Percentiles rank a stretch among this genome's conserved stretches.
Evolutionary conservation across 805 yeast genomes (phyloP).

Genomic region (Wickerhamomyces queroliae): DNA sequence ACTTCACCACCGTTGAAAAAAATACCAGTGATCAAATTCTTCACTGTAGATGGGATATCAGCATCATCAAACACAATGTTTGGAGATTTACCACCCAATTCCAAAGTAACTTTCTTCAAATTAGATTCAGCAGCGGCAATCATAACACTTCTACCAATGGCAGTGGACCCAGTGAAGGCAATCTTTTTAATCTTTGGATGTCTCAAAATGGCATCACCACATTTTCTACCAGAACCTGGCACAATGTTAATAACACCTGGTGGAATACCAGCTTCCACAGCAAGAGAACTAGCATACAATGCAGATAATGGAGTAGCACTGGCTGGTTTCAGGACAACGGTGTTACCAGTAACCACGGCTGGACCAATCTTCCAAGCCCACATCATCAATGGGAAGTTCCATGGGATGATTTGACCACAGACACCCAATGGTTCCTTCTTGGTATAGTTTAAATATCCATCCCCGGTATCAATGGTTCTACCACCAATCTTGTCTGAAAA

Average conservation of each 20-base stretch:
- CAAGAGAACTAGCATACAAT: slow-evolving; percentile 46
- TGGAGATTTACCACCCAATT: slow-evolving; percentile 68
- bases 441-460: slow-evolving; percentile 46
- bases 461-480: slow-evolving; percentile 42
- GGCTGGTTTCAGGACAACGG: slow-evolving; percentile 58
- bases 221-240: slow-evolving; percentile 55
- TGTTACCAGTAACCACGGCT: slow-evolving; percentile 62
- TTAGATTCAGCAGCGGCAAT: slow-evolving; percentile 52
- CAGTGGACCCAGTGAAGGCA: slow-evolving; percentile 67
- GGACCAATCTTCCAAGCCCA: slow-evolving; percentile 68
- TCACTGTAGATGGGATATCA: slow-evolving; percentile 39
- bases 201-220: slow-evolving; percentile 52
- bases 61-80: slow-evolving; percentile 60
- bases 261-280: slow-evolving; percentile 57
- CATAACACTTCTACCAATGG: slow-evolving; percentile 57
- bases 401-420: slow-evolving; percentile 66
- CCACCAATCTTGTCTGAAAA: slow-evolving; percentile 49
- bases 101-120: slow-evolving; percentile 62
- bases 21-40: slow-evolving; percentile 49
- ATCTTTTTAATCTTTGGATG: slow-evolving; percentile 57
- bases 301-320: slow-evolving; percentile 65
- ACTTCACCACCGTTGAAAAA: slow-evolving; percentile 69
- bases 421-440: slow-evolving; percentile 64
- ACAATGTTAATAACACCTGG: slow-evolving; percentile 59
- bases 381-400: slow-evolving; percentile 70